Conservation (phyloP, 306 rosid genomes). For the Fagus crenata region DNA sequence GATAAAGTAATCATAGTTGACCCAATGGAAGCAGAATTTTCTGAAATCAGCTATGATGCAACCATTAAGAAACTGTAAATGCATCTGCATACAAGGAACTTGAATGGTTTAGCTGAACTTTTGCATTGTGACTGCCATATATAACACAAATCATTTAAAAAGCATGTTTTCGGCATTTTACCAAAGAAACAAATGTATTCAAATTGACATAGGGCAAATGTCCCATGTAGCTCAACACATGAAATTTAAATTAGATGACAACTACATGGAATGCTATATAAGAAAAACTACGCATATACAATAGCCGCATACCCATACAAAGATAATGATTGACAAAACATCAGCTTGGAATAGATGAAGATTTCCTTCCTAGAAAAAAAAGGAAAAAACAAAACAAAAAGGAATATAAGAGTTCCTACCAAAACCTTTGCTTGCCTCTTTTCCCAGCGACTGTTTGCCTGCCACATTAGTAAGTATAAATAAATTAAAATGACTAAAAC, state of each 20-base stretch:
- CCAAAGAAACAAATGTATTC: not conserved
- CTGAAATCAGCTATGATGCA: not conserved
- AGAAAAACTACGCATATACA: not conserved
- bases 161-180: not conserved
- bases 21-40: not conserved
- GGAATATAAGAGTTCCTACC: conserved; percentile 48
- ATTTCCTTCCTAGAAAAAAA: not conserved
- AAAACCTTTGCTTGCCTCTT: conserved; percentile 88
- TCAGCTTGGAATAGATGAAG: conserved; percentile 2
- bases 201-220: not conserved
- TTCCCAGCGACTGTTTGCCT: conserved; percentile 94
- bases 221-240: not conserved
- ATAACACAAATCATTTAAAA: not conserved
- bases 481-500: conserved; percentile 18
- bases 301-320: not conserved
- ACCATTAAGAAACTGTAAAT: not conserved
- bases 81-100: not conserved
- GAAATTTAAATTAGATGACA: not conserved
- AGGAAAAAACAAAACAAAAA: not conserved
- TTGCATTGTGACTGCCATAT: not conserved
- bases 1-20: not conserved
- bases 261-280: not conserved
- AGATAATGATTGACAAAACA: not conserved
- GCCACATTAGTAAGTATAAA: conserved; percentile 26
- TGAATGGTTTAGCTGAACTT: not conserved